Evolutionary conservation across 176 grass and related monocot genomes (phyloP), one percentile per base, ranked within the genome.

Genomic region (Triticum timopheevii): DNA sequence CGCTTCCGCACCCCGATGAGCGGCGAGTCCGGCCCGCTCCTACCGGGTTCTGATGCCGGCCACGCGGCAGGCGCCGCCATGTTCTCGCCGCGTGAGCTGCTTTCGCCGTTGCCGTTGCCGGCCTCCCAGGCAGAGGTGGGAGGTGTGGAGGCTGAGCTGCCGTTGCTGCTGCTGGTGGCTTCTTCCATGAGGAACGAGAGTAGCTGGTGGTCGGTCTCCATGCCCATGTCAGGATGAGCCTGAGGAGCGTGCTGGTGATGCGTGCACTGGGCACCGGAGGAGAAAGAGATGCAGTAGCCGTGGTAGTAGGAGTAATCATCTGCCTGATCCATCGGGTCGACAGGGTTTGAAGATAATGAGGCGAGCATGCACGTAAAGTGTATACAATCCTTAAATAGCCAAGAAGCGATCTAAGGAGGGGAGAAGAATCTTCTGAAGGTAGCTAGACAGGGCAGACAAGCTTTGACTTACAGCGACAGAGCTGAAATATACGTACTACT

Each of bases 1-100:
- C 92, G 85, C 59, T 50, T 66, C 77, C 91, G 65, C 81, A 93
- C 91, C 8, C 83, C 83, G 39, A 84, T 84, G 44, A 36, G 44
- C 27, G 25, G 73, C 73, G 73, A 50, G 25, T 76, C 73, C 24
- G 72, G 25, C 73, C 42, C 19, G 61, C 38, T 62, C 44, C 73
- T 15, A 15, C 28, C 42, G 16, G 23, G 7, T 6, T 52, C 73
- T 2, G 5, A 20, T 76, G 47, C 16, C 45, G 73, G 20, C 38
- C 22, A 28, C 73, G 44, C 44, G 44, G 24, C 13, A 19, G 44
- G 45, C 73, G 27, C 28, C 45, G 1, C 19, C 73, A 5, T 54
- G 16, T 33, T 3, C 45, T 33, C 73, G 73, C 40, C 25, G 27
- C 73, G 44, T 9, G 44, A 25, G 4, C 49, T 76, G 45, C 0